A percentile compares a stretch with the other conserved stretches of the same genome.
These are phyloP conservation scores for Vigna angularis DNA, from an alignment of 306 rosid genomes.

Conservation along the genomic window DNA sequence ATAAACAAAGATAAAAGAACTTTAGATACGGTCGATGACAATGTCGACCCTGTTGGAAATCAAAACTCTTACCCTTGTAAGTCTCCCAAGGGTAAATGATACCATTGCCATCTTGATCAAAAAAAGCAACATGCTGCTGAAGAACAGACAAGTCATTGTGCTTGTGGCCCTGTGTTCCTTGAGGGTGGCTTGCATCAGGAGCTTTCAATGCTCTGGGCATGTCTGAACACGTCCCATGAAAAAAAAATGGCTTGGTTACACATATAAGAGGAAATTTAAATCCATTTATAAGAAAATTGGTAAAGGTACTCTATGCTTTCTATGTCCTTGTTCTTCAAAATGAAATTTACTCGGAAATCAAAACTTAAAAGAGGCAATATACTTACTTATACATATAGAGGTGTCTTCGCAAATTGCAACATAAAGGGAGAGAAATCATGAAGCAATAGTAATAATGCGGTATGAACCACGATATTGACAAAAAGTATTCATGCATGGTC, in stretches of 20 bases:
- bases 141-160: conserved; percentile 72
- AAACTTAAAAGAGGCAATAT: neutral
- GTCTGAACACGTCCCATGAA: conserved; percentile 50
- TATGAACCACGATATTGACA: conserved; percentile 5
- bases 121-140: conserved; percentile 82
- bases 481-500: conserved; percentile 2
- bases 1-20: neutral
- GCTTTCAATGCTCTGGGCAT: conserved; percentile 76
- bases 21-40: neutral
- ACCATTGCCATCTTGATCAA: conserved; percentile 82
- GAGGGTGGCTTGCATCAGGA: conserved; percentile 74
- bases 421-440: neutral
- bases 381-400: neutral
- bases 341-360: neutral
- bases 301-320: neutral
- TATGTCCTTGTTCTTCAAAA: neutral
- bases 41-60: neutral
- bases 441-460: neutral
- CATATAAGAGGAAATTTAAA: neutral
- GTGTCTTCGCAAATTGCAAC: neutral
- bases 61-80: conserved; percentile 53
- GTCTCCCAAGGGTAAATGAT: conserved; percentile 94
- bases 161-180: conserved; percentile 71
- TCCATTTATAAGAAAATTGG: neutral
- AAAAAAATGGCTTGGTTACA: neutral